A percentile compares a stretch with the other conserved stretches of the same genome.
phyloP scores from a whole-genome alignment of 73 alveolate species.

The Paramecium sexaurelia region DNA sequence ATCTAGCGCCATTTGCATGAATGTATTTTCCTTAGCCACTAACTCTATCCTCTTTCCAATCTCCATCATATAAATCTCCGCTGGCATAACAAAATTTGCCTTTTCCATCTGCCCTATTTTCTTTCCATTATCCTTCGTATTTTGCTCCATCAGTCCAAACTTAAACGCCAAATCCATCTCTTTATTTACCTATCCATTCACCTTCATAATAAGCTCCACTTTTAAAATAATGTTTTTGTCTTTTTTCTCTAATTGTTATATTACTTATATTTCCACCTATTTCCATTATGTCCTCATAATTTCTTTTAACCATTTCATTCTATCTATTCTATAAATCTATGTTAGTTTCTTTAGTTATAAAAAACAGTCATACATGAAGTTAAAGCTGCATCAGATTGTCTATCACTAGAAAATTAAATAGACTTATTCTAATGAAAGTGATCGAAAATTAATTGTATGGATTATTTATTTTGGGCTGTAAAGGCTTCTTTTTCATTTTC shows the following conservation, averaged over 20 bases:
- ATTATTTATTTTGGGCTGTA: not conserved
- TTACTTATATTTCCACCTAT: not conserved
- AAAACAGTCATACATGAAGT: not conserved
- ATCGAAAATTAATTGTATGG: not conserved
- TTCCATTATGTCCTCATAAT: not conserved
- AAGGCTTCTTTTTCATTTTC: not conserved
- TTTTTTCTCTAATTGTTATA: not conserved
- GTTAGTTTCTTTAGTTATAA: not conserved
- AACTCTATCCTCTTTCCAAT: constrained; percentile 68
- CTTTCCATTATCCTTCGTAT: constrained; percentile 63
- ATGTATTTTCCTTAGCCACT: constrained; percentile 65
- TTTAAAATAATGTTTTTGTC: not conserved
- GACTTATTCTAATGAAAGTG: not conserved
- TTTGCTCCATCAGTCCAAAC: constrained; percentile 65
- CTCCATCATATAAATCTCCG: constrained; percentile 67
- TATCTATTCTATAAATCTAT: not conserved
- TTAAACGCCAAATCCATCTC: constrained; percentile 63
- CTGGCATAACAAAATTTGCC: constrained; percentile 65
- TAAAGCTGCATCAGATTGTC: not conserved
- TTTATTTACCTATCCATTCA: constrained; percentile 52
- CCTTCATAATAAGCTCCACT: constrained; percentile 63
- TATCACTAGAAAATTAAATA: not conserved
- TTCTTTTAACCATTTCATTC: not conserved
- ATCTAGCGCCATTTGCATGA: constrained; percentile 59
- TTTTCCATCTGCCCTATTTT: constrained; percentile 63